Conservation (phyloP, 768 basidiomycete species). For the Aureoboletus auriporus region DNA sequence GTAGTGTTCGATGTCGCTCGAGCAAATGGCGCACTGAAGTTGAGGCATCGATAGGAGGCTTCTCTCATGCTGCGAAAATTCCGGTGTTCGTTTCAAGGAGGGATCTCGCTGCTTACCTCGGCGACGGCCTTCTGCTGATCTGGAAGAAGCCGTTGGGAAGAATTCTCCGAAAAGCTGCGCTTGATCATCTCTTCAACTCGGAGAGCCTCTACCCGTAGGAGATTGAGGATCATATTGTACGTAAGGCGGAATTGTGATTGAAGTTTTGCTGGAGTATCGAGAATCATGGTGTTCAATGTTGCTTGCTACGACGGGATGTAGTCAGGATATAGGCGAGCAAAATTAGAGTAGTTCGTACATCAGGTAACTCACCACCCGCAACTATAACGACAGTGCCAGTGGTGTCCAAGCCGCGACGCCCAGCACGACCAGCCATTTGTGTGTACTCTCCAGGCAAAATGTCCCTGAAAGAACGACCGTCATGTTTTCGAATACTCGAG, state of each 20-base stretch:
- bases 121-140: slow-evolving; percentile 87
- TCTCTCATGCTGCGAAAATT: slow-evolving; percentile 60
- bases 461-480: slow-evolving; percentile 88
- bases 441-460: slow-evolving; percentile 93
- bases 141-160: slow-evolving; percentile 86
- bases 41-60: slow-evolving; percentile 56
- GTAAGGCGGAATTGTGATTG: slow-evolving; percentile 96
- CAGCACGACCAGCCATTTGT: slow-evolving; percentile 98
- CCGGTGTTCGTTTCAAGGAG: slow-evolving; percentile 5
- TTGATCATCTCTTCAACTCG: slow-evolving; percentile 99
- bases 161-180: slow-evolving; percentile 96
- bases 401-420: slow-evolving; percentile 89
- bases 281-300: slow-evolving; percentile 82
- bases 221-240: slow-evolving; percentile 98
- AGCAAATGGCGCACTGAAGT: slow-evolving; percentile 66
- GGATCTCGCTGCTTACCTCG: slow-evolving; percentile 50
- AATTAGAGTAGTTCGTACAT: slow-evolving; percentile 46
- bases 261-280: slow-evolving; percentile 89
- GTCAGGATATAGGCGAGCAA: neutral
- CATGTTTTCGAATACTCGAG: slow-evolving; percentile 91
- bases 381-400: slow-evolving; percentile 96
- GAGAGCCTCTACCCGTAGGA: slow-evolving; percentile 93
- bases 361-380: slow-evolving; percentile 78
- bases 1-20: slow-evolving; percentile 65
- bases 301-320: slow-evolving; percentile 47